phyloP scores from a whole-genome alignment of 495 filamentous ascomycete species.

The Aspergillus panamensis region DNA sequence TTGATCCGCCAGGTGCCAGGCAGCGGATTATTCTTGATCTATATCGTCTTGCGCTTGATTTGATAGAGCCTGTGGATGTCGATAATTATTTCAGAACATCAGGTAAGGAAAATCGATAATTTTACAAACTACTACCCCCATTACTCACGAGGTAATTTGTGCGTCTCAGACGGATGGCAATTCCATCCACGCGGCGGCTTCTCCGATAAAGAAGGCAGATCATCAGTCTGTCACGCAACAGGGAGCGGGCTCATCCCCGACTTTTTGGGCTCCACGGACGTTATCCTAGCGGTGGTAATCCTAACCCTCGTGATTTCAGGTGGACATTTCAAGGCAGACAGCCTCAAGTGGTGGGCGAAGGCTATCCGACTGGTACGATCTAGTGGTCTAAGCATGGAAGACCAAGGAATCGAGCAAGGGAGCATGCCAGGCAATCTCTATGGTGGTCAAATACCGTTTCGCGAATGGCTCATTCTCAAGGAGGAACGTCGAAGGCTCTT shows the following conservation, averaged over 20 bases:
- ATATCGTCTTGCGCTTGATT: constrained; percentile 6
- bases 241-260: constrained; percentile 12
- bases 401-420: constrained; percentile 4
- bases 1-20: constrained; percentile 9
- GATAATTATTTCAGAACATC: constrained; percentile 15
- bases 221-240: constrained; percentile 8
- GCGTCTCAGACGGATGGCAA: constrained; percentile 8
- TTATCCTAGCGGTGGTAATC: constrained; percentile 9
- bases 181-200: constrained; percentile 9
- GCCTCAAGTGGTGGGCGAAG: constrained; percentile 9
- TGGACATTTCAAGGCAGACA: constrained; percentile 12
- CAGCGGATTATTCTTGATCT: constrained; percentile 12
- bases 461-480: constrained; percentile 11
- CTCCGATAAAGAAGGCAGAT: constrained; percentile 8
- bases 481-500: constrained; percentile 12
- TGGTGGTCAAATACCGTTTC: background rate
- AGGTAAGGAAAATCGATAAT: background rate
- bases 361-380: constrained; percentile 3
- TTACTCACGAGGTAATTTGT: background rate
- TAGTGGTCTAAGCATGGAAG: constrained; percentile 12
- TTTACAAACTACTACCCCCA: background rate
- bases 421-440: background rate
- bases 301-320: constrained; percentile 9
- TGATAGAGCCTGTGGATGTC: constrained; percentile 11
- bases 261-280: constrained; percentile 10